Evolutionary conservation across 345 rosid genomes (phyloP).

Genomic region (Dovyalis caffra): DNA sequence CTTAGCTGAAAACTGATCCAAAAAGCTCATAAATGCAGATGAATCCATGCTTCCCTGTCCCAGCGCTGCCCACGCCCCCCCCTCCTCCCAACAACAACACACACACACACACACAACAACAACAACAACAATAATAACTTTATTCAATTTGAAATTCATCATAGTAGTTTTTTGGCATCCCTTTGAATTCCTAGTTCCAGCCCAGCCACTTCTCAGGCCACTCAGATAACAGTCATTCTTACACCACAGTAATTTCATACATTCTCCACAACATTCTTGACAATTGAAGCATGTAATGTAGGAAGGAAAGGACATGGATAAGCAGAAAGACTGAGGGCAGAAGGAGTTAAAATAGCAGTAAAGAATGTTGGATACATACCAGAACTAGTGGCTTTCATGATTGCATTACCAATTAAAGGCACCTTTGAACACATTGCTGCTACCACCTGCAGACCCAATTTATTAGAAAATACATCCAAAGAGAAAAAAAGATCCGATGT

Average conservation of each 20-base stretch:
- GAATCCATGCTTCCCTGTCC: too few relatives aligned
- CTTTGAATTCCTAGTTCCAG: too few relatives aligned
- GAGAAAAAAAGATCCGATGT: background rate
- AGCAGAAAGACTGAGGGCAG: background rate
- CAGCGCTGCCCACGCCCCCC: too few relatives aligned
- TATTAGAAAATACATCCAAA: slow-evolving; percentile 7
- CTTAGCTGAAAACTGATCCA: too few relatives aligned
- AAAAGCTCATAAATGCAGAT: too few relatives aligned
- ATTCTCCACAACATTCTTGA: background rate
- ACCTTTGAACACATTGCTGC: slow-evolving; percentile 96
- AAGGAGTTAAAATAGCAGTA: background rate
- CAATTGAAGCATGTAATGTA: background rate
- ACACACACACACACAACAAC: too few relatives aligned
- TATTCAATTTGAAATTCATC: too few relatives aligned
- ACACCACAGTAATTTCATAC: background rate
- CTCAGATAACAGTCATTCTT: too few relatives aligned
- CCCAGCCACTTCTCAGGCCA: too few relatives aligned
- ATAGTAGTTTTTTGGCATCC: too few relatives aligned
- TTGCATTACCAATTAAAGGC: slow-evolving; percentile 78
- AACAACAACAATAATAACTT: too few relatives aligned
- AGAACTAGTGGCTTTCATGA: slow-evolving; percentile 70
- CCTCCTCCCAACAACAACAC: too few relatives aligned
- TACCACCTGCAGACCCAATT: slow-evolving; percentile 58
- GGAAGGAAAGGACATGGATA: background rate
- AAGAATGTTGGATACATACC: slow-evolving; percentile 44